Percentiles rank a stretch among this genome's conserved stretches.
phyloP scores from a whole-genome alignment of 768 basidiomycete genomes.

The Termitomyces sp. region DNA sequence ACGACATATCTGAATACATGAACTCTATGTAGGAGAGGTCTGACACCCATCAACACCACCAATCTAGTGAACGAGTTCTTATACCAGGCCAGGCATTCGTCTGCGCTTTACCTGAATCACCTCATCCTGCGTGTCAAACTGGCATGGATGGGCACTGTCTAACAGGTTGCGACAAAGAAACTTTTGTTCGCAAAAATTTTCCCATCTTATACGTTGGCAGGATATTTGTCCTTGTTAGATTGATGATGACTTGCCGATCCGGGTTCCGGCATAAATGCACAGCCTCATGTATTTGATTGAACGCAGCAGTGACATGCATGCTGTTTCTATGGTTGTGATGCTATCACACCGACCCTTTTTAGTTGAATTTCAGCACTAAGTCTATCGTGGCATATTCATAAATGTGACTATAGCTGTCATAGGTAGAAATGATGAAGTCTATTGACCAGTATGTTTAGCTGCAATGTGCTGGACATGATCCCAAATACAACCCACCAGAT shows the following conservation, averaged over 20 bases:
- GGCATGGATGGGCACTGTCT: slow-evolving; percentile 67
- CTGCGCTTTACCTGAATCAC: slow-evolving; percentile 70
- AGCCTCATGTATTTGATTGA: too few species aligned
- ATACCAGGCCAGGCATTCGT: slow-evolving; percentile 45
- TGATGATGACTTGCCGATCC: not conserved
- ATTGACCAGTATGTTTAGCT: too few species aligned
- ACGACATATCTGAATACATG: not conserved
- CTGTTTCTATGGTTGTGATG: too few species aligned
- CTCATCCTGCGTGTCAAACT: slow-evolving; percentile 39
- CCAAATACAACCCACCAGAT: too few species aligned
- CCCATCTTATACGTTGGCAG: not conserved
- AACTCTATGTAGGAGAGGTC: slow-evolving; percentile 53
- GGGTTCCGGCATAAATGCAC: too few species aligned
- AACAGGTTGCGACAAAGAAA: slow-evolving; percentile 46
- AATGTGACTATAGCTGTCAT: too few species aligned
- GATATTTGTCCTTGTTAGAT: not conserved
- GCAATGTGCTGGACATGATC: too few species aligned
- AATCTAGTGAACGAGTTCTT: slow-evolving; percentile 50
- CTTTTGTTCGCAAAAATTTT: not conserved
- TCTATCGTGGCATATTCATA: too few species aligned
- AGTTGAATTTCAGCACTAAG: too few species aligned
- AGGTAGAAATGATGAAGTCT: too few species aligned
- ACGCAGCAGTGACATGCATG: too few species aligned
- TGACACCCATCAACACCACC: slow-evolving; percentile 55
- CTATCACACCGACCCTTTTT: too few species aligned